Evolutionary conservation across 2,329 filamentous ascomycete genomes (phyloP).

Genomic region (Grosmannia clavigera): DNA sequence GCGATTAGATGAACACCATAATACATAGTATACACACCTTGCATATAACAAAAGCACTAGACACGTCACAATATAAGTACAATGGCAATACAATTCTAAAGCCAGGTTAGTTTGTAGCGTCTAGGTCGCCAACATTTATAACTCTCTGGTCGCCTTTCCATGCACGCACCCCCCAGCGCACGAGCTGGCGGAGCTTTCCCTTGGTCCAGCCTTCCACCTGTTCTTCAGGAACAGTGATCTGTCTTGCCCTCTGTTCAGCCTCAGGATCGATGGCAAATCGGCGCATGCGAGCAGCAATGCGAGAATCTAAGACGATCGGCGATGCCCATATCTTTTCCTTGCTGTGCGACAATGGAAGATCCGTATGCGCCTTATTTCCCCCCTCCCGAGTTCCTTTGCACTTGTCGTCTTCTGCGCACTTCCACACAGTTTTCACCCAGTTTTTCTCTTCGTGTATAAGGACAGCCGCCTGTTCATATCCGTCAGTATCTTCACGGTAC

Average conservation of each 20-base stretch:
- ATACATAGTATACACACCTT: too few relatives aligned
- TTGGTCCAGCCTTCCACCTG: constrained; percentile 60
- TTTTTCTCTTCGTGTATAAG: constrained; percentile 63
- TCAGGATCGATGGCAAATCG: constrained; percentile 58
- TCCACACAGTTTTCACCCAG: constrained; percentile 73
- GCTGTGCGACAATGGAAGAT: constrained; percentile 17
- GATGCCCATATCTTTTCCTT: constrained; percentile 65
- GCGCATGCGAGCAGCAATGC: constrained; percentile 69
- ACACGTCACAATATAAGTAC: not conserved
- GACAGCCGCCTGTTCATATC: constrained; percentile 48
- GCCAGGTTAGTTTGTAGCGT: not conserved
- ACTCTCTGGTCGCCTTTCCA: constrained; percentile 26
- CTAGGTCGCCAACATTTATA: constrained; percentile 15
- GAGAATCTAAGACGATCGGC: constrained; percentile 60
- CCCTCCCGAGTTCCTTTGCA: not conserved
- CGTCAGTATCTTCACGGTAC: constrained; percentile 29
- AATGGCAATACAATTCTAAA: not conserved
- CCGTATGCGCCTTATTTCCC: not conserved
- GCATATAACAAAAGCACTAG: not conserved
- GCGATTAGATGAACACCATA: not conserved
- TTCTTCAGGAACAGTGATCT: constrained; percentile 51
- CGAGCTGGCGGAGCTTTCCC: constrained; percentile 41
- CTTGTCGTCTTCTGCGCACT: constrained; percentile 23
- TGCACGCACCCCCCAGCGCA: constrained; percentile 34
- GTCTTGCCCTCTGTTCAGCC: constrained; percentile 54